A percentile compares a stretch with the other conserved stretches of the same genome.
phyloP scores from a whole-genome alignment of 345 rosid species.

The Moricandia arvensis region DNA sequence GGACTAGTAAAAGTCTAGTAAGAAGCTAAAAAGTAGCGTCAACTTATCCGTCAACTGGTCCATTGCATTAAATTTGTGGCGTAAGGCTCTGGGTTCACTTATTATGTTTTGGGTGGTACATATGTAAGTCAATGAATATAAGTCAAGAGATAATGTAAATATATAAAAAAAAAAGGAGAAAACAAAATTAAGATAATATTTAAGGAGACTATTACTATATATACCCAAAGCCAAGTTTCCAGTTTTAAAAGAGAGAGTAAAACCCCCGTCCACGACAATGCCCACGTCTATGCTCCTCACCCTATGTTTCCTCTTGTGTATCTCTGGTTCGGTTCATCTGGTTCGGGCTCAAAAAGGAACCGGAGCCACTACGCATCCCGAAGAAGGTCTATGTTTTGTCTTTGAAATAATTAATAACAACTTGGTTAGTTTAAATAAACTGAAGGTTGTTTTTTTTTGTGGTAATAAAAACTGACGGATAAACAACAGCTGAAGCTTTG shows the following conservation, averaged over 20 bases:
- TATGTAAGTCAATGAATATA: neutral
- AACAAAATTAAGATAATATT: neutral
- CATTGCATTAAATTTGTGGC: neutral
- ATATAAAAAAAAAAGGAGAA: neutral
- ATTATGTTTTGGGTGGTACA: neutral
- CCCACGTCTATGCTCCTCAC: conserved; percentile 1
- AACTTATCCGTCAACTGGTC: neutral
- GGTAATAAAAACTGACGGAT: neutral
- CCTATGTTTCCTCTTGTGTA: conserved; percentile 17
- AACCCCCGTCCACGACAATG: neutral
- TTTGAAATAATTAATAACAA: too few relatives aligned
- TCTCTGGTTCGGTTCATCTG: neutral
- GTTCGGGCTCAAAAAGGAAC: conserved; percentile 31
- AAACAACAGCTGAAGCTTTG: conserved; percentile 26
- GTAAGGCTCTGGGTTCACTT: neutral
- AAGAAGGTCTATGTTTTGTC: too few relatives aligned
- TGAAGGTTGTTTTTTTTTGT: neutral
- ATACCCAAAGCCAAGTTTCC: neutral
- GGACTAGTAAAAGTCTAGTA: neutral
- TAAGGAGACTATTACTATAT: neutral
- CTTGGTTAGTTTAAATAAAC: neutral
- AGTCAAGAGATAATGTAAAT: neutral
- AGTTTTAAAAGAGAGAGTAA: neutral
- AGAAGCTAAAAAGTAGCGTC: neutral
- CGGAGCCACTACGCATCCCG: too few relatives aligned